Percentiles rank a stretch among this genome's conserved stretches.
Evolutionary conservation across 2,329 filamentous ascomycete genomes (phyloP).

Genomic region (Dichotomopilus funicola): DNA sequence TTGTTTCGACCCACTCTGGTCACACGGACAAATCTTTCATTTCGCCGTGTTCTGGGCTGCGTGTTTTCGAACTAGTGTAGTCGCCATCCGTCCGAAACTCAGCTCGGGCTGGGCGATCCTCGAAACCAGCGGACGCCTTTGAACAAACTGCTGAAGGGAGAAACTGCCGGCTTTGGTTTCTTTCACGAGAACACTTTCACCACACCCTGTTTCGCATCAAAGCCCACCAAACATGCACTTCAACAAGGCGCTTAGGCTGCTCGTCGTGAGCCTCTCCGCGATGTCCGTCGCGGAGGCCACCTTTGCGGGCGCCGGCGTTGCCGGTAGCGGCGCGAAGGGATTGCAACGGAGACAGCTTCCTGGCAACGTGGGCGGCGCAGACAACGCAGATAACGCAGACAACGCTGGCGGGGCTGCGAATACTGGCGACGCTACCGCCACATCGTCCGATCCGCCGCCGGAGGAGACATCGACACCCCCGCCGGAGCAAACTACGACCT

Average conservation of each 20-base stretch:
- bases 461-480: conserved; percentile 3
- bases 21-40: conserved; percentile 10
- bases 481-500: conserved; percentile 15
- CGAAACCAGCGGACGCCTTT: background rate
- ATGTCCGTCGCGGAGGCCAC: conserved; percentile 40
- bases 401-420: background rate
- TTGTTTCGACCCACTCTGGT: conserved; percentile 3
- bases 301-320: conserved; percentile 27
- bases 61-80: conserved; percentile 1
- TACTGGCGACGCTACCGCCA: background rate
- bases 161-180: background rate
- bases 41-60: conserved; percentile 4
- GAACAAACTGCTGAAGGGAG: background rate
- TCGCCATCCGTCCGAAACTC: conserved; percentile 6
- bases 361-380: no score
- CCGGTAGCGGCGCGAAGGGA: conserved; percentile 21
- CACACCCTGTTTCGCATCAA: background rate
- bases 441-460: background rate
- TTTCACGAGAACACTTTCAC: background rate
- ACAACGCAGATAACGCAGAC: background rate
- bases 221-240: conserved; percentile 41
- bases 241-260: conserved; percentile 38
- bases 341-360: conserved; percentile 22
- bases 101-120: background rate
- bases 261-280: conserved; percentile 44